Base-by-base conservation (phyloP, 345 rosid genomes). In the Raphanus raphanistrum region DNA sequence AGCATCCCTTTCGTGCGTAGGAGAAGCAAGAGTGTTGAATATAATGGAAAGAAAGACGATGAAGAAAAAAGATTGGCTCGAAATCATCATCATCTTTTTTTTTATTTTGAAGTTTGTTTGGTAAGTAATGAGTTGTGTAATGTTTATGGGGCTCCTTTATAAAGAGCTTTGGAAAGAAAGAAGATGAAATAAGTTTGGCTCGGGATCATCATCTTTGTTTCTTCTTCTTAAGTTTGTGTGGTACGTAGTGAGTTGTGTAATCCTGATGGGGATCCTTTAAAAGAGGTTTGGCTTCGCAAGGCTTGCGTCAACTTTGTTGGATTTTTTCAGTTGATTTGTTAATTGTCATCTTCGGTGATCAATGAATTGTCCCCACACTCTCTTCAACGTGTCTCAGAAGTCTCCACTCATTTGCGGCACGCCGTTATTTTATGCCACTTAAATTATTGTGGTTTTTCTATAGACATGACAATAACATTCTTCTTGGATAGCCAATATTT, bases 401-500 rank as follows among this genome's bases (percentile, higher is more conserved):
- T 21, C 21, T 21, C 21, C 21, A 21, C 43, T 38, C 12, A 2
- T 2, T 38, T 38, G 50, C 15, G 4, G 6, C 5, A 43, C 50
- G 50, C 15, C 50, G 12, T 43, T 43, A 43, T 43, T 43, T 3
- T 43, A 41, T 2, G 48, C n/a, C 48, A 10, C n/a, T 9, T 41
- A 3, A 41, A 41, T 41, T 10, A 11, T 41, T 9, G 12, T 41
- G 12, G 4, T 2, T 41, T 41, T 41, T 10, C 6, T 33, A 33
- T 98, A 92, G 72, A 94, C 90, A 0, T 98, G 96, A 83, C 99
- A 94, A 2, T 33, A 33, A 81, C 71, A 63, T 94, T 94, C 78
- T 94, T 95, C 74, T 78, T 94, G 10, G 82, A 72, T 8, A 95
- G 90, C 98, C 99, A 95, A 66, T 87, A 92, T 80, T 87, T 90